phyloP scores from a whole-genome alignment of 495 filamentous ascomycete genomes.

The Penicillium cinerascens region DNA sequence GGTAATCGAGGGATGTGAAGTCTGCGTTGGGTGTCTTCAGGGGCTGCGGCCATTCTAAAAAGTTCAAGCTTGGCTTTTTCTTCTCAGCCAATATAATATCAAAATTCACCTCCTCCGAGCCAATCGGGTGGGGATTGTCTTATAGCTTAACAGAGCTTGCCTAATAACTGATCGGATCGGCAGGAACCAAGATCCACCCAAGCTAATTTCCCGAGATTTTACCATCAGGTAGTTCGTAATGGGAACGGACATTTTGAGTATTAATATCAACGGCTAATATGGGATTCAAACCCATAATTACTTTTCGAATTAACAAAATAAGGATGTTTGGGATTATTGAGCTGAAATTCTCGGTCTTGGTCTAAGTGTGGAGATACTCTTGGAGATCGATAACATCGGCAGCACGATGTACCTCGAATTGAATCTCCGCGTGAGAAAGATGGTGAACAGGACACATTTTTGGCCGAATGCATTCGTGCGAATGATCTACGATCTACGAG shows the following conservation, averaged over 20 bases:
- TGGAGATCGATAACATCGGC: not conserved
- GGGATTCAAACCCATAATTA: no score
- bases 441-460: no score
- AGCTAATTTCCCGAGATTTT: conserved; percentile 14
- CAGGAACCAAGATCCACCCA: conserved; percentile 7
- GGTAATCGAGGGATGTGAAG: not conserved
- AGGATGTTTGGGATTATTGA: not conserved
- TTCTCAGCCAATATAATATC: not conserved
- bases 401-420: not conserved
- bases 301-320: no score
- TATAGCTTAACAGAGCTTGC: not conserved
- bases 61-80: no score
- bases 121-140: conserved; percentile 1
- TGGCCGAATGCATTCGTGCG: no score
- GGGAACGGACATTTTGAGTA: not conserved
- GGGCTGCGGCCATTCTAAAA: not conserved
- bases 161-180: conserved; percentile 12
- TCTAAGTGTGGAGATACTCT: not conserved
- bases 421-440: not conserved
- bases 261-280: not conserved
- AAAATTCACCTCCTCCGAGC: conserved; percentile 2
- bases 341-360: not conserved
- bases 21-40: not conserved
- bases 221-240: not conserved
- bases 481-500: not conserved